Conservation (phyloP, 768 basidiomycete species). For the Ramaria rubella region DNA sequence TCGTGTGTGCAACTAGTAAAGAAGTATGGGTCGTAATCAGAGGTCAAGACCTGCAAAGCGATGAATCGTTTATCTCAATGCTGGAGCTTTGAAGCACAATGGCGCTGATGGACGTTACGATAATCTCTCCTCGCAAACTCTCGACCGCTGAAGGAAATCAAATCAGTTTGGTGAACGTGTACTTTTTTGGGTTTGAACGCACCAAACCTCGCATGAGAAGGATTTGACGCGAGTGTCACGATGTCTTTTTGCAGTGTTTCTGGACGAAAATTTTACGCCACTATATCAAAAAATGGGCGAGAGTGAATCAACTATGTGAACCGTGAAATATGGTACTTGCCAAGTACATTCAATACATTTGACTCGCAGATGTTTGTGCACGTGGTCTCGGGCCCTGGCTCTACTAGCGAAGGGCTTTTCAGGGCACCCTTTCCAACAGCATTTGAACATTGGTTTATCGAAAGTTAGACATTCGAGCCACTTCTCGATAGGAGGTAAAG, state of each 20-base stretch:
- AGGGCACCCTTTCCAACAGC: neutral
- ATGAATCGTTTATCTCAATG: neutral
- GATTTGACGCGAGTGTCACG: neutral
- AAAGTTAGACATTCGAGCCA: neutral
- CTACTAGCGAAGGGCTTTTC: neutral
- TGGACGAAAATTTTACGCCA: neutral
- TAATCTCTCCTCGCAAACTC: neutral
- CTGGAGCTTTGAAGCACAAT: neutral
- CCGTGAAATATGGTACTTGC: neutral
- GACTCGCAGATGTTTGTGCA: neutral
- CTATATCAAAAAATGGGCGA: too few species aligned
- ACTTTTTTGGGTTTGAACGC: neutral
- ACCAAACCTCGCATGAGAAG: neutral
- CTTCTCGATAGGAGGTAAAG: neutral
- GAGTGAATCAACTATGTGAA: neutral
- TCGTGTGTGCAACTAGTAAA: too few species aligned
- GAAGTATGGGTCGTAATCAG: neutral
- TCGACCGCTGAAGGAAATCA: neutral
- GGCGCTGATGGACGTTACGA: neutral
- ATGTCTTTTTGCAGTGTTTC: neutral
- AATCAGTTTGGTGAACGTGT: neutral
- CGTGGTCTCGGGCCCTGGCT: neutral
- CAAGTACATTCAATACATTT: neutral
- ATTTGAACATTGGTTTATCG: neutral
- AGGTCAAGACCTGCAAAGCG: neutral